Conservation (phyloP, 2,329 filamentous ascomycete genomes). For the Trichophyton equinum region DNA sequence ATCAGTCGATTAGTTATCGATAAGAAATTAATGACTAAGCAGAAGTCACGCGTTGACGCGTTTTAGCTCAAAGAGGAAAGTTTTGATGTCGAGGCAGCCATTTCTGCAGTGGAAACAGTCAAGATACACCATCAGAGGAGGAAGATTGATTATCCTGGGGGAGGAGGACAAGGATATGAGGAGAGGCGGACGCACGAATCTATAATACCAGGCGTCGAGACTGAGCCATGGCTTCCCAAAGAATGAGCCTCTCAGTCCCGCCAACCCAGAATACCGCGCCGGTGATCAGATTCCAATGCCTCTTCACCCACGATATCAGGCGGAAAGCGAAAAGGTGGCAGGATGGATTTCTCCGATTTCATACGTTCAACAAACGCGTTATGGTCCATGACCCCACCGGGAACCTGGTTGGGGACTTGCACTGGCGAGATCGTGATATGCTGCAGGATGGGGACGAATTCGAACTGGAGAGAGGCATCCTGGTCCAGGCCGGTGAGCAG, state of each 20-base stretch:
- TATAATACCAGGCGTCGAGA: neutral
- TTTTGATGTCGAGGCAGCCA: neutral
- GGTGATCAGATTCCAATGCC: slow-evolving; percentile 70
- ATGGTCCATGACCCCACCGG: slow-evolving; percentile 80
- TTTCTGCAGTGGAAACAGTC: neutral
- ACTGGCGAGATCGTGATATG: slow-evolving; percentile 59
- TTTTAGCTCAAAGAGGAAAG: neutral
- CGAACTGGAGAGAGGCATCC: slow-evolving; percentile 59
- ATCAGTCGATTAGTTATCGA: neutral
- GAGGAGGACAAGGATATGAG: neutral
- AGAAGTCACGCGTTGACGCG: neutral
- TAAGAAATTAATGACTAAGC: neutral
- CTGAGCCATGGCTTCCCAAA: neutral
- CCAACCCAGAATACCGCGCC: slow-evolving; percentile 53
- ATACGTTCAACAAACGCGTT: slow-evolving; percentile 78
- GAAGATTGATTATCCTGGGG: neutral
- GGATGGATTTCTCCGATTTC: slow-evolving; percentile 76
- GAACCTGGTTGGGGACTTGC: slow-evolving; percentile 71
- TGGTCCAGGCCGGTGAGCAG: slow-evolving; percentile 69
- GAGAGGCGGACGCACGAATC: neutral
- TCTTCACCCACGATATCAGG: slow-evolving; percentile 74
- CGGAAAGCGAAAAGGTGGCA: slow-evolving; percentile 90
- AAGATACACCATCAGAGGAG: neutral
- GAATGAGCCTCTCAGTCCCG: slow-evolving; percentile 27
- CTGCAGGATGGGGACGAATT: slow-evolving; percentile 74